Conservation (phyloP, 805 yeast species). For the Kluyveromyces nonfermentans region DNA sequence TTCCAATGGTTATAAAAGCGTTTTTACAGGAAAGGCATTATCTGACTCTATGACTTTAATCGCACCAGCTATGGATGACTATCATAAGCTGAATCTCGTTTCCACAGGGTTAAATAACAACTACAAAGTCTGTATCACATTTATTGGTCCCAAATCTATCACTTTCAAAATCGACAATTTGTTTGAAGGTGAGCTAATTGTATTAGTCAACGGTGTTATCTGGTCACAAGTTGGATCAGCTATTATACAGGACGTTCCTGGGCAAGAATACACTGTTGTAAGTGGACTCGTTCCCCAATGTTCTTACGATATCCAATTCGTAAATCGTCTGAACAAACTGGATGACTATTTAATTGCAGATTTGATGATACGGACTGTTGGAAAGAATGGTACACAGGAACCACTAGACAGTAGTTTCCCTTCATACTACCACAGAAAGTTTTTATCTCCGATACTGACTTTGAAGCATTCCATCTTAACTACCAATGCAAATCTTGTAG, state of each 20-base stretch:
- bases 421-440: conserved; percentile 30
- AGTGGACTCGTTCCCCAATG: conserved; percentile 57
- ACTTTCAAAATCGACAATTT: conserved; percentile 42
- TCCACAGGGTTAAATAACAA: conserved; percentile 26
- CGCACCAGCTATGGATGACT: conserved; percentile 26
- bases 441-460: conserved; percentile 52
- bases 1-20: conserved; percentile 14
- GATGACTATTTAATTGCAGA: conserved; percentile 32
- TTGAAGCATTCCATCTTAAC: conserved; percentile 57
- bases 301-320: conserved; percentile 48
- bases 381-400: conserved; percentile 9
- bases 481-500: conserved; percentile 48
- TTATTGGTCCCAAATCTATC: conserved; percentile 43
- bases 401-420: conserved; percentile 27
- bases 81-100: conserved; percentile 21
- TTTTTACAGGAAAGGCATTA: conserved; percentile 23
- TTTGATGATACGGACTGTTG: conserved; percentile 31
- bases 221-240: conserved; percentile 61
- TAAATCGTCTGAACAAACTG: conserved; percentile 28
- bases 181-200: conserved; percentile 33
- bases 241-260: conserved; percentile 28
- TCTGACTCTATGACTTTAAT: conserved; percentile 30
- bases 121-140: conserved; percentile 35
- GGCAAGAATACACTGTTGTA: conserved; percentile 45
- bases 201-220: conserved; percentile 53